Evolutionary conservation across 208 protist species (phyloP).

Genomic region (Trypanosoma mega): DNA sequence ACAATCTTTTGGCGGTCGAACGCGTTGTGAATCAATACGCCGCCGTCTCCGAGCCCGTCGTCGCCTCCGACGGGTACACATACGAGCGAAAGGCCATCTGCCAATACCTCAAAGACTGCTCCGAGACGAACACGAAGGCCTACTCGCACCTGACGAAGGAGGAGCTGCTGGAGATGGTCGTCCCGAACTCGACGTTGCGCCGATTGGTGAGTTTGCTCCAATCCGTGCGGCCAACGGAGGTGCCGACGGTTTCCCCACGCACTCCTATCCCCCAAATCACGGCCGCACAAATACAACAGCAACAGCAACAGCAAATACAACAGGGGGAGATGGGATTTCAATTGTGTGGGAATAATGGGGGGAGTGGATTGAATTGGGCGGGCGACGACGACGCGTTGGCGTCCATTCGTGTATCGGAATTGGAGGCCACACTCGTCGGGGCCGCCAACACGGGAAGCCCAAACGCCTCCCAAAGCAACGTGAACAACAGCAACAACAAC

Average conservation of each 20-base stretch:
- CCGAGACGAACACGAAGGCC: conserved; percentile 66
- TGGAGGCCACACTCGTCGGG: conserved; percentile 27
- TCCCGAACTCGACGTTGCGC: conserved; percentile 76
- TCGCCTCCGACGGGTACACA: conserved; percentile 88
- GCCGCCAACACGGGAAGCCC: conserved; percentile 13
- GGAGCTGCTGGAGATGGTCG: conserved; percentile 75
- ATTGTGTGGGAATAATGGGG: not conserved
- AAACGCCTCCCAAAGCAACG: conserved; percentile 17
- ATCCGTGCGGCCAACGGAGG: conserved; percentile 37
- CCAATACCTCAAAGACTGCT: conserved; percentile 76
- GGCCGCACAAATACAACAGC: not conserved
- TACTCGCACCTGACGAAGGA: conserved; percentile 87
- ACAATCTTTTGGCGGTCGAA: conserved; percentile 61
- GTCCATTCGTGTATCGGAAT: conserved; percentile 23
- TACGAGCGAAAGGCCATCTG: conserved; percentile 72
- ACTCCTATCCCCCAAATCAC: conserved; percentile 17
- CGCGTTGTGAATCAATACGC: conserved; percentile 68
- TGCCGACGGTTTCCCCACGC: conserved; percentile 36
- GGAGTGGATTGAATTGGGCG: conserved; percentile 23
- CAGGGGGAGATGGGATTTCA: not conserved
- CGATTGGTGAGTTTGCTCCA: conserved; percentile 70
- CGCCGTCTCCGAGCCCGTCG: conserved; percentile 68
- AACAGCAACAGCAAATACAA: not conserved
- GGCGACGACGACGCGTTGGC: conserved; percentile 12
- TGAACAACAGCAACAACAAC: not conserved